Evolutionary conservation across 257 asterid species (phyloP).

Genomic region (Penstemon eatonii): DNA sequence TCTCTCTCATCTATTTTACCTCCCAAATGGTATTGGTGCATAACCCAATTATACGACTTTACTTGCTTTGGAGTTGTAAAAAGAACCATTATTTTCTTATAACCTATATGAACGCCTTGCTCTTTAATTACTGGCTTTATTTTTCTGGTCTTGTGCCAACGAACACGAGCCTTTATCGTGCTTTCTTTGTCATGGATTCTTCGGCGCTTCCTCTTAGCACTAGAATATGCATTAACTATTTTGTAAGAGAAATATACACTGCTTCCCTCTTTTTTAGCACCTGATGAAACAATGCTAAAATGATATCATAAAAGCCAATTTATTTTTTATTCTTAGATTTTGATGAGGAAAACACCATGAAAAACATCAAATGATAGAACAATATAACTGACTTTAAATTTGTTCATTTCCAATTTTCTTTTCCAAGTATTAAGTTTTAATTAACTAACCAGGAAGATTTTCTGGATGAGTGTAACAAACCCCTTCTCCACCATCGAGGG

Average conservation of each 20-base stretch:
- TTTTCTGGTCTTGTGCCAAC: constrained; percentile 96
- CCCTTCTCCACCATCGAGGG: constrained; percentile 71
- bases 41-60: constrained; percentile 70
- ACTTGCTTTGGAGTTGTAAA: constrained; percentile 45
- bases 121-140: constrained; percentile 53
- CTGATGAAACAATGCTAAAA: constrained; percentile 39
- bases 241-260: constrained; percentile 71
- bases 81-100: constrained; percentile 90
- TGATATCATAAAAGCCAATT: not conserved
- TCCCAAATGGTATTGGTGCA: constrained; percentile 96
- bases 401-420: not conserved
- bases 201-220: constrained; percentile 82
- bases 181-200: constrained; percentile 46
- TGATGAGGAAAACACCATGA: too few relatives aligned
- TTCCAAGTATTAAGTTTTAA: not conserved
- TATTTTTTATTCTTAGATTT: too few relatives aligned
- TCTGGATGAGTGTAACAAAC: constrained; percentile 96
- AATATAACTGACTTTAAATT: too few relatives aligned
- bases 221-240: constrained; percentile 66
- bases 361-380: too few relatives aligned
- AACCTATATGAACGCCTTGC: constrained; percentile 66
- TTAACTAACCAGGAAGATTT: constrained; percentile 83
- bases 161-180: constrained; percentile 36
- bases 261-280: constrained; percentile 84
- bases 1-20: constrained; percentile 60